Conservation (phyloP, 768 basidiomycete genomes). For the Kwoniella dejecticola region DNA sequence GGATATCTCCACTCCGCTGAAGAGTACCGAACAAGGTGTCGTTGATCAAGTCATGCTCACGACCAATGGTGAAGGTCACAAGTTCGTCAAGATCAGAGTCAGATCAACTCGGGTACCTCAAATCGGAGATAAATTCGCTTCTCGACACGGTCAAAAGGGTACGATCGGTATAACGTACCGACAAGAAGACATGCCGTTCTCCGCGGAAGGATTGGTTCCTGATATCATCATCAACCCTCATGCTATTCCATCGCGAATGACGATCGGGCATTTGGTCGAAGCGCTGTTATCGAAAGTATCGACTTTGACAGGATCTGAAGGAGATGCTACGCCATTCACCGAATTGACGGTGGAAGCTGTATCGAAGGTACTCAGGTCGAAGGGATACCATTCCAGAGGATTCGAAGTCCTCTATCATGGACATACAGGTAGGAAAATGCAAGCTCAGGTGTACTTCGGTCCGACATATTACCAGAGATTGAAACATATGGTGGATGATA, state of each 20-base stretch:
- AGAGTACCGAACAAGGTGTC: constrained; percentile 81
- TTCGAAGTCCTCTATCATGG: constrained; percentile 96
- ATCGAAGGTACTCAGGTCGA: constrained; percentile 90
- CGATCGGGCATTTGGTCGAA: constrained; percentile 99
- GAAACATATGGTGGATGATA: constrained; percentile 99
- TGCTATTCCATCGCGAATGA: constrained; percentile 95
- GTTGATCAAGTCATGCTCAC: constrained; percentile 99
- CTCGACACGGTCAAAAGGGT: constrained; percentile 96
- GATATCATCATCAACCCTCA: constrained; percentile 99
- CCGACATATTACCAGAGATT: constrained; percentile 99
- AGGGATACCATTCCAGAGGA: constrained; percentile 98
- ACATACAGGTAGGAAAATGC: constrained; percentile 93
- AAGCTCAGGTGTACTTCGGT: constrained; percentile 97
- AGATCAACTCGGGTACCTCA: constrained; percentile 95
- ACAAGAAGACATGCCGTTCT: constrained; percentile 99
- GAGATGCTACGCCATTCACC: constrained; percentile 71
- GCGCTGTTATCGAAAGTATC: constrained; percentile 95
- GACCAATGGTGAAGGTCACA: constrained; percentile 94
- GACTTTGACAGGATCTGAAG: constrained; percentile 68
- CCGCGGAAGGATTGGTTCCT: constrained; percentile 92
- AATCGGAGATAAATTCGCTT: constrained; percentile 97
- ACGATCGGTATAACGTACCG: constrained; percentile 98
- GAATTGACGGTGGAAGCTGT: constrained; percentile 99
- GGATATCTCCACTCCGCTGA: constrained; percentile 58
- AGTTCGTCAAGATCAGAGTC: constrained; percentile 93